phyloP scores from a whole-genome alignment of 2,329 filamentous ascomycete species.

The Calonectria fujianensis region DNA sequence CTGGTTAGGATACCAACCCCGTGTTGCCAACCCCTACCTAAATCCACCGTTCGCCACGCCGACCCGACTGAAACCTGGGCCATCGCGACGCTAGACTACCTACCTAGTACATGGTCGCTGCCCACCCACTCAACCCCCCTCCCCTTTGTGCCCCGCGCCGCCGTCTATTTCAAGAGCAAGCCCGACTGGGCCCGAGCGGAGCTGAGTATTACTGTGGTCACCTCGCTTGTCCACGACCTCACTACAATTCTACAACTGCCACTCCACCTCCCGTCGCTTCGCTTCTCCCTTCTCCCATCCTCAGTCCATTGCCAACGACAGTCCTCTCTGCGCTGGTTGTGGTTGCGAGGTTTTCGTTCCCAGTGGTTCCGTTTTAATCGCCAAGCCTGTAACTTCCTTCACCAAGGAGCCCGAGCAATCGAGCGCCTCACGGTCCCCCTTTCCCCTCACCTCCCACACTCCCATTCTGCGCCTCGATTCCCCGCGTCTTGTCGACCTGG shows the following conservation, averaged over 20 bases:
- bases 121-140: slow-evolving; percentile 33
- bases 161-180: slow-evolving; percentile 51
- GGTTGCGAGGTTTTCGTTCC: slow-evolving; percentile 45
- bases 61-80: slow-evolving; percentile 56
- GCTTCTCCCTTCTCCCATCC: slow-evolving; percentile 29
- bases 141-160: slow-evolving; percentile 53
- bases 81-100: slow-evolving; percentile 49
- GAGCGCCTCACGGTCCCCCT: slow-evolving; percentile 49
- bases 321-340: slow-evolving; percentile 32
- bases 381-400: slow-evolving; percentile 47
- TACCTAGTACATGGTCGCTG: slow-evolving; percentile 38
- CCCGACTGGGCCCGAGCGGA: slow-evolving; percentile 52
- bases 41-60: slow-evolving; percentile 54
- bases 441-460: slow-evolving; percentile 47
- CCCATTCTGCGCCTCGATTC: slow-evolving; percentile 25
- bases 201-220: slow-evolving; percentile 48
- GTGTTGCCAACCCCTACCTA: slow-evolving; percentile 51
- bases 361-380: slow-evolving; percentile 47
- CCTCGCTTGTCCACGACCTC: slow-evolving; percentile 44
- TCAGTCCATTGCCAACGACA: slow-evolving; percentile 33
- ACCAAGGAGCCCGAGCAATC: slow-evolving; percentile 51
- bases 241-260: slow-evolving; percentile 42
- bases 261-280: slow-evolving; percentile 35
- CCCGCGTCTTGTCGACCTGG: slow-evolving; percentile 30
- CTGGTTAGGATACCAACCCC: slow-evolving; percentile 43